Base-by-base conservation (phyloP, 371 early-diverging fungal genomes). In the Mortierella sp. region DNA sequence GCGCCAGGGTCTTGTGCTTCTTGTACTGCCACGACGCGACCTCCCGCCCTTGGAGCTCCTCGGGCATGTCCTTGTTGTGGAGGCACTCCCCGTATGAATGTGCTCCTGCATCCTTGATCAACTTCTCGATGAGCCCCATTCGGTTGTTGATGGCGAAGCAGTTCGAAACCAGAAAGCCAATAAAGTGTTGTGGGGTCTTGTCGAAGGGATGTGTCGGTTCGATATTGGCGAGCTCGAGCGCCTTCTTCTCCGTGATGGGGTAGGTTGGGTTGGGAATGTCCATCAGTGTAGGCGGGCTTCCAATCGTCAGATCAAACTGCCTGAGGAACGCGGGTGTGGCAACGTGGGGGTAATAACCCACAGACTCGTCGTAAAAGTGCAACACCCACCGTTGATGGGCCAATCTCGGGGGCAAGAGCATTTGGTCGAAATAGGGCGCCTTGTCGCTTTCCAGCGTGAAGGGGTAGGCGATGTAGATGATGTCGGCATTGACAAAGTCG, bases 231-330 rank as follows among this genome's bases (percentile, higher is more conserved):
- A 52, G 29, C 6, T 40, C 11, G 11, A 34, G 48, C 1, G 55
- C 50, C 22, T 22, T 64, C 0, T 26, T 41, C 11, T 64, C 31
- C 1, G 72, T 61, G 16, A 83, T 53, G 0, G 43, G 43, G 5
- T 71, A 47, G 16, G 71, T 41, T 1, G 79, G 76, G 13, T 53
- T 61, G 0, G 73, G 70, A 6, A 79, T 39, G 31, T 74, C 79
- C 37, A 78, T 61, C 19, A 78, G 13, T 22, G 34, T 19, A 2
- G 66, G 50, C 7, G 79, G 83, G 14, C 53, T 14, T 40, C 78
- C 79, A 26, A 79, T 79, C 4, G 83, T 71, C 16, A 79, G 67
- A 48, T 83, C 83, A 58, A 83, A 83, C 22, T 66, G 48, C 16
- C 47, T 40, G 10, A 67, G 19, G 48, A 64, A 83, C 24, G 31